Evolutionary conservation across 1,139 yeast species (phyloP), one percentile per base, ranked within the genome.

Genomic region (Saccharomyces uvarum): DNA sequence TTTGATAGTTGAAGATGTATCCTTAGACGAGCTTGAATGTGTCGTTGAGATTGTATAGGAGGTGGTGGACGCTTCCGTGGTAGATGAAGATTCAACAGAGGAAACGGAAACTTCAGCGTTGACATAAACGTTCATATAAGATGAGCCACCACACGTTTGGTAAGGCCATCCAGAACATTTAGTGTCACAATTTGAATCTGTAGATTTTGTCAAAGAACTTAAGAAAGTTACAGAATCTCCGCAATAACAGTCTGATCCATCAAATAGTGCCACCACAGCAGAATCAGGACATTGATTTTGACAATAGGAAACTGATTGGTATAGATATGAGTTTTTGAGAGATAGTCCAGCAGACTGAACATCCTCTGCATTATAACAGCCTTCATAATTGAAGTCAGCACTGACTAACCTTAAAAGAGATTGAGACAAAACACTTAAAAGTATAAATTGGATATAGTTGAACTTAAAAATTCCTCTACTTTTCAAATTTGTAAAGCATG

Each of bases 81-180:
- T 7, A 14, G 48, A 48, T 14, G 33, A 21, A 13, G 50, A 27
- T 29, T 21, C 44, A 29, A 16, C 5, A 13, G 41, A 28, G 9
- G 50, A 29, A 27, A 16, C 16, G 3, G 14, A 74, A 70, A 1
- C 82, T 74, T 0, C 82, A 70, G 63, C 64, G 42, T 63, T 61
- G 3, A 71, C 68, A 59, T 76, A 83, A 9, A 85, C 80, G 52
- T 78, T 73, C 61, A 78, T 76, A 60, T 77, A 79, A 27, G 69
- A 70, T 47, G 61, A 49, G 13, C 88, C 88, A 61, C 93, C 93
- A 70, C 93, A 86, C 27, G 68, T 75, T 57, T 82, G 84, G 6
- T 61, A 56, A 1, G 77, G 77, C 68, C 79, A 85, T 6, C 90
- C 91, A 48, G 70, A 67, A 70, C 93, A 86, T 2, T 67, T 56